Evolutionary conservation across 257 asterid species (phyloP), one percentile per base, ranked within the genome.

Genomic region (Coffea canephora): DNA sequence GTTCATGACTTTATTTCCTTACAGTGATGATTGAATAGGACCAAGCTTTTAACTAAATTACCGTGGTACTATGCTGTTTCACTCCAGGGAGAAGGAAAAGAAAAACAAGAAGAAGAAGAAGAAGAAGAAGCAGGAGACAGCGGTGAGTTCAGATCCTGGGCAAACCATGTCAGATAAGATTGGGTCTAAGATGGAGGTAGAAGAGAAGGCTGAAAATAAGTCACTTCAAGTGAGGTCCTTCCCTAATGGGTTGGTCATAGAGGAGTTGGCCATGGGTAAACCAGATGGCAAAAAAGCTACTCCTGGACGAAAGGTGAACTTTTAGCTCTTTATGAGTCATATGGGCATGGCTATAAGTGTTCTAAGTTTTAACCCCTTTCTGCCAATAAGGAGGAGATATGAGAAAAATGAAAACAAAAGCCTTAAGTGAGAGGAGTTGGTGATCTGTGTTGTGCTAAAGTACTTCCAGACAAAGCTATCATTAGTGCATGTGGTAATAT

Each of bases 241-340:
- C 83, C 88, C 97, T 8, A 96, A 96, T 89, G 99, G 99, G 72
- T 81, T 96, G 88, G 87, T 79, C 74, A 86, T 92, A 62, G 98
- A 96, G 89, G 97, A 92, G 86, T 18, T 96, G 89, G 82, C 79
- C 61, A 94, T 96, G 99, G 97, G 98, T 78, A 94, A 84, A 87
- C 99, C 99, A 25, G 91, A 88, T 82, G 99, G 97, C 19, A 91
- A 86, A 88, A 94, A 84, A 83, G 99, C 97, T 76, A 74, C 93
- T 76, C 90, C 89, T 18, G 97, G 98, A 76, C 90, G 88, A 84
- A 94, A 91, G 97, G 99, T 95, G 66, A 66, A 52, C 14, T 16
- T 18, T 77, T 65, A 43, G 19, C 23, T 46, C 43, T 48, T 48
- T 65, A 59, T 4, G n/a, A 25, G 55, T 5, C 15, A 10, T 55